Evolutionary conservation across 306 rosid species (phyloP), one percentile per base, ranked within the genome.

Genomic region (Fagus crenata): DNA sequence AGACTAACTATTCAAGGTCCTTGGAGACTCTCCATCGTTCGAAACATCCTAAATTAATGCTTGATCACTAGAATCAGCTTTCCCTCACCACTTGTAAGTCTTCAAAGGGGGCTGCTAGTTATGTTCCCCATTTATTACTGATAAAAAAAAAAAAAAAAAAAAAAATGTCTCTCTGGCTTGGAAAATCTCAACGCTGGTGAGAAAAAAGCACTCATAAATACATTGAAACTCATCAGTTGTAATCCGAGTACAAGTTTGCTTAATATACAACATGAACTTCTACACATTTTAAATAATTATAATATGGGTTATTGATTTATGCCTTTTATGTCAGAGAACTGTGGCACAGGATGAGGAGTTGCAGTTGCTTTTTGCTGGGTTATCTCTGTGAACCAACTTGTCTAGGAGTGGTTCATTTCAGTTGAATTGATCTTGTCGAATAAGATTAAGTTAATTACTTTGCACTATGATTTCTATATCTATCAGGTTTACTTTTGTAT

Each of bases 321-420:
- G 63, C 28, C 11, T 43, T 41, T 39, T 81, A 40, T 81, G 32
- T 42, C 89, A 94, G 98, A 92, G 98, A 87, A 87, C 89, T 71
- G 58, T 68, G 49, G 81, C 91, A 43, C 91, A 92, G 83, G 92
- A 92, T 42, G 71, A 67, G 78, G 97, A 94, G 86, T 75, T 94
- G 93, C 97, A 89, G 74, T 87, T 85, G 87, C 93, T 94, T 69
- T 94, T 94, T 72, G 87, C 90, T 5, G 92, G 97, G 77, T 90
- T 94, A 60, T 90, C 96, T 58, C 53, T 94, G 81, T 92, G 87
- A 93, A 80, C 54, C n/a, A 53, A 55, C 63, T 41, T 56, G 53
- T 64, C 65, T 22, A 61, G 82, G 63, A 59, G 72, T 65, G 85
- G 92, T 85, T 64, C 55, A 77, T 79, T 83, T 75, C 68, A 55